These are phyloP conservation scores for Ustilago crameri DNA, from an alignment of 1,284 basidiomycete genomes.

Conservation along the genomic window DNA sequence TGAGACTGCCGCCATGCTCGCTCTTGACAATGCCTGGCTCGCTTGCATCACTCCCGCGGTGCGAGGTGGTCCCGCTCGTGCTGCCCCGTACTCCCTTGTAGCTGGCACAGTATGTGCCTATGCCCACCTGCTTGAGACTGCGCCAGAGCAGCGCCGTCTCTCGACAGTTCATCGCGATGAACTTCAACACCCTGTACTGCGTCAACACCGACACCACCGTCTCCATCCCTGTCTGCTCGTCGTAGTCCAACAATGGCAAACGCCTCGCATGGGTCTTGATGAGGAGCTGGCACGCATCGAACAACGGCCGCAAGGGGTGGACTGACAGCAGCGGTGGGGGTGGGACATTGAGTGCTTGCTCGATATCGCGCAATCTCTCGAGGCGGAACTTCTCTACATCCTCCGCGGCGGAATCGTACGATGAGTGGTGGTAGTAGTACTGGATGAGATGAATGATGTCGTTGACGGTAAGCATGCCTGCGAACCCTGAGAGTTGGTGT, in stretches of 20 bases:
- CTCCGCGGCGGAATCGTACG: slow-evolving; percentile 84
- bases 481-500: slow-evolving; percentile 59
- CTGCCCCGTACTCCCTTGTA: slow-evolving; percentile 10
- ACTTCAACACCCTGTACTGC: slow-evolving; percentile 97
- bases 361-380: slow-evolving; percentile 80
- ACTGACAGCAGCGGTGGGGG: slow-evolving; percentile 90
- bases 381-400: slow-evolving; percentile 96
- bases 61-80: slow-evolving; percentile 3
- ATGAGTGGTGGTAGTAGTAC: slow-evolving; percentile 63
- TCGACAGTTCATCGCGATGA: slow-evolving; percentile 87
- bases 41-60: slow-evolving; percentile 37
- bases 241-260: slow-evolving; percentile 90
- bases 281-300: slow-evolving; percentile 87
- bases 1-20: slow-evolving; percentile 9
- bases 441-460: slow-evolving; percentile 67
- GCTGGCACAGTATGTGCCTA: slow-evolving; percentile 86
- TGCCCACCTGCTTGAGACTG: slow-evolving; percentile 84
- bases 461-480: slow-evolving; percentile 67
- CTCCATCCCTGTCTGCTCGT: slow-evolving; percentile 92
- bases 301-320: slow-evolving; percentile 84
- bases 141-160: slow-evolving; percentile 71
- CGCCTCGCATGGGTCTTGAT: slow-evolving; percentile 96
- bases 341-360: slow-evolving; percentile 88
- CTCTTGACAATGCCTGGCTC: slow-evolving; percentile 30
- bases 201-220: slow-evolving; percentile 95